A percentile compares a stretch with the other conserved stretches of the same genome.
These are phyloP conservation scores for Rhypophila decipiens DNA, from an alignment of 495 filamentous ascomycete genomes.

Conservation along the genomic window DNA sequence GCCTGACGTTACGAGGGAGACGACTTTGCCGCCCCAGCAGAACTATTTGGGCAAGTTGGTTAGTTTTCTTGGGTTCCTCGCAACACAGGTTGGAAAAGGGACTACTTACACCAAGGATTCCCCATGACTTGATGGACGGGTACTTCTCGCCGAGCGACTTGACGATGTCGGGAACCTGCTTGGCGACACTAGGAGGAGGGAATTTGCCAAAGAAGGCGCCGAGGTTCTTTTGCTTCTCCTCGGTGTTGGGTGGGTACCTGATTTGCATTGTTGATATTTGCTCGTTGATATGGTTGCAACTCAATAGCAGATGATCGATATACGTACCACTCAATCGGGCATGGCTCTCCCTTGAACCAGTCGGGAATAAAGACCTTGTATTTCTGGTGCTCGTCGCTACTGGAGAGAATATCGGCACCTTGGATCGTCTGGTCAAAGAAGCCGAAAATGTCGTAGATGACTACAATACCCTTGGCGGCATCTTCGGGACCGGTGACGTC, in stretches of 20 bases:
- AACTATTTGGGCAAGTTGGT: conserved; percentile 30
- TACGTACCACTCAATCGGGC: conserved; percentile 50
- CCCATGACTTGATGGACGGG: conserved; percentile 67
- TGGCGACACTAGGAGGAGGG: conserved; percentile 55
- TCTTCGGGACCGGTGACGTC: conserved; percentile 56
- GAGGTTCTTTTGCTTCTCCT: conserved; percentile 72
- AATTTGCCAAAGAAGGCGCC: conserved; percentile 69
- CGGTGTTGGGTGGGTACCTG: conserved; percentile 69
- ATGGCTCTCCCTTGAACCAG: conserved; percentile 56
- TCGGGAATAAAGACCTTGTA: conserved; percentile 66
- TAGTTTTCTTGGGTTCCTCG: background rate
- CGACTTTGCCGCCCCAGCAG: conserved; percentile 91
- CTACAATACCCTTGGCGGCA: conserved; percentile 53
- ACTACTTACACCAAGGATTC: conserved; percentile 60
- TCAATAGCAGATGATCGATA: too few species aligned
- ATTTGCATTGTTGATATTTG: background rate
- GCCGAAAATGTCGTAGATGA: conserved; percentile 69
- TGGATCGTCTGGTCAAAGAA: conserved; percentile 63
- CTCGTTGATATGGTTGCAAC: background rate
- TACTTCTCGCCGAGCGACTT: conserved; percentile 48
- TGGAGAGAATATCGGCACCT: conserved; percentile 64
- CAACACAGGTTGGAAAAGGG: background rate
- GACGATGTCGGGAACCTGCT: conserved; percentile 58
- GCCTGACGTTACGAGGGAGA: conserved; percentile 50
- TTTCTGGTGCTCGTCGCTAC: conserved; percentile 44